Conservation (phyloP, 1,139 yeast species). For the Maudiozyma humilis region DNA sequence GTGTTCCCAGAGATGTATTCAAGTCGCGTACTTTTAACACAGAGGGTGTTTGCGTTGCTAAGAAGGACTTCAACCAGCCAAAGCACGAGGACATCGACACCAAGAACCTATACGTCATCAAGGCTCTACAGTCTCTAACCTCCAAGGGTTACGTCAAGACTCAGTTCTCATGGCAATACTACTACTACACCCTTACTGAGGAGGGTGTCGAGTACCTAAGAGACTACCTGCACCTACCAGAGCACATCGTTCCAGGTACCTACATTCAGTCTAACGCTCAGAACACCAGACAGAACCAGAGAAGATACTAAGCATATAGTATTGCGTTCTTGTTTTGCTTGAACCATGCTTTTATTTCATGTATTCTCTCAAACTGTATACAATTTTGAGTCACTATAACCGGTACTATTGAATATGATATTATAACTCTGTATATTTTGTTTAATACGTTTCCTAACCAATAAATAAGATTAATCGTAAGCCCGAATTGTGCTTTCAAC, state of each 20-base stretch:
- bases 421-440: slow-evolving; percentile 9
- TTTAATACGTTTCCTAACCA: slow-evolving; percentile 9
- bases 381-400: slow-evolving; percentile 5
- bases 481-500: neutral
- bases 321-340: neutral
- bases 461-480: slow-evolving; percentile 8
- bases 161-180: slow-evolving; percentile 99
- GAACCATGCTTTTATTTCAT: neutral
- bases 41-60: slow-evolving; percentile 99
- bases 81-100: slow-evolving; percentile 97
- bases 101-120: slow-evolving; percentile 95
- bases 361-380: slow-evolving; percentile 3
- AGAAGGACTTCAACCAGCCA: slow-evolving; percentile 97
- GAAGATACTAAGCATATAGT: slow-evolving; percentile 34
- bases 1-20: neutral
- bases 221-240: slow-evolving; percentile 97
- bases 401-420: slow-evolving; percentile 1
- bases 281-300: slow-evolving; percentile 40
- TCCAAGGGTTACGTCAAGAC: slow-evolving; percentile 99
- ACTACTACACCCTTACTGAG: slow-evolving; percentile 99
- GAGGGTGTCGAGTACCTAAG: slow-evolving; percentile 98
- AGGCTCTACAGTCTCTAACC: slow-evolving; percentile 98
- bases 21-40: slow-evolving; percentile 17
- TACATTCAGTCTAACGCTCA: slow-evolving; percentile 91
- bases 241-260: slow-evolving; percentile 97